Evolutionary conservation across 108 stramenopile genomes (phyloP).

Genomic region (Stephanodiscus triporus): DNA sequence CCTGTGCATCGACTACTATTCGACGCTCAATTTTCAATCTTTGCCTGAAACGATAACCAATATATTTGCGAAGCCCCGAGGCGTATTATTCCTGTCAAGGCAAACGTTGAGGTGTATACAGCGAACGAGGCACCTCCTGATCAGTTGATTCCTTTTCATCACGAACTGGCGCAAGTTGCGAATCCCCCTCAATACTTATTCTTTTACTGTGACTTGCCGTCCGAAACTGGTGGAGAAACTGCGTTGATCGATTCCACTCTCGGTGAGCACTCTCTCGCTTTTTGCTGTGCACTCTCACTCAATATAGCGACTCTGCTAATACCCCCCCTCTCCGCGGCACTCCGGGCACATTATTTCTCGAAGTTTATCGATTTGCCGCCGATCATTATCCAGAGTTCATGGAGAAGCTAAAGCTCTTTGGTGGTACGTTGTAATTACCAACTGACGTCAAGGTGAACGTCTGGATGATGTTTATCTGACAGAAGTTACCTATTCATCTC

Average conservation of each 20-base stretch:
- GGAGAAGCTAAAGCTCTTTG: conserved; percentile 60
- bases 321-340: neutral
- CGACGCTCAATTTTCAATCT: neutral
- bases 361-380: conserved; percentile 62
- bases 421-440: conserved; percentile 30
- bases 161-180: conserved; percentile 78
- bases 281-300: neutral
- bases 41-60: neutral
- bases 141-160: conserved; percentile 85
- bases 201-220: conserved; percentile 79
- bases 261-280: conserved; percentile 19
- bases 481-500: neutral
- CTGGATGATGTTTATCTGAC: neutral
- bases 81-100: conserved; percentile 57
- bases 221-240: conserved; percentile 80
- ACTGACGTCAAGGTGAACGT: neutral
- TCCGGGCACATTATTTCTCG: neutral
- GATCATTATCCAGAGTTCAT: conserved; percentile 66
- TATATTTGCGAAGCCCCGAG: conserved; percentile 69
- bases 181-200: conserved; percentile 78
- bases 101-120: conserved; percentile 73
- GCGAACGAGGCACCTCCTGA: conserved; percentile 82
- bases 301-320: neutral
- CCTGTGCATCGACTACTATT: neutral
- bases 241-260: conserved; percentile 76